phyloP scores from a whole-genome alignment of 345 rosid genomes.

The Murraya paniculata region DNA sequence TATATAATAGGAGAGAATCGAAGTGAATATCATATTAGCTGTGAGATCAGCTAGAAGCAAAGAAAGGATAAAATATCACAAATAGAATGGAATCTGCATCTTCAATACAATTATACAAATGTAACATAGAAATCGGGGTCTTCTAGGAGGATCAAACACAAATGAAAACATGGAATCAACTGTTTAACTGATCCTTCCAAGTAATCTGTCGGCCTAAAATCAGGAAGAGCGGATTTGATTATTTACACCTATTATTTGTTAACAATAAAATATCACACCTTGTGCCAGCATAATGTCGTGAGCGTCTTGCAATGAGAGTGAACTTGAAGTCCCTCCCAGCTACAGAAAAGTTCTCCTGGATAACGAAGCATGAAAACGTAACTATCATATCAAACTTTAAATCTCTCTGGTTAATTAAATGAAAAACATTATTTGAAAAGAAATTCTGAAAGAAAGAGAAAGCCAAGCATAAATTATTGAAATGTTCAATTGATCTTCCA shows the following conservation, averaged over 20 bases:
- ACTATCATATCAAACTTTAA: conserved; percentile 1
- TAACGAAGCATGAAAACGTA: conserved; percentile 20
- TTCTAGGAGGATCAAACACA: not conserved
- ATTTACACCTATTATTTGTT: not conserved
- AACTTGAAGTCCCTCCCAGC: conserved; percentile 59
- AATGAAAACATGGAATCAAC: not conserved
- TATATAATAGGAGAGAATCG: conserved; percentile 25
- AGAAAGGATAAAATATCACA: not conserved
- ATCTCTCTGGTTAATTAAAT: not conserved
- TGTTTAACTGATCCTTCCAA: not conserved
- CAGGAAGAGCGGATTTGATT: not conserved
- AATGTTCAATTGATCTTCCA: not conserved
- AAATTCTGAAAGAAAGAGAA: not conserved
- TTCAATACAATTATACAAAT: not conserved
- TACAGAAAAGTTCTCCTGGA: conserved; percentile 67
- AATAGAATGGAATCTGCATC: not conserved
- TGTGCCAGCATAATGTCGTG: conserved; percentile 96
- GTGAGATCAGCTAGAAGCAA: conserved; percentile 8
- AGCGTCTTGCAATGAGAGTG: conserved; percentile 86
- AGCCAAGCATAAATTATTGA: not conserved
- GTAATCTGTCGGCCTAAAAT: not conserved
- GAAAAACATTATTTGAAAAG: not conserved
- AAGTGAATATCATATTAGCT: conserved; percentile 15
- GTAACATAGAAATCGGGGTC: not conserved
- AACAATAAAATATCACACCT: conserved; percentile 43